Percentiles rank a stretch among this genome's conserved stretches.
phyloP scores from a whole-genome alignment of 441 rosid species.

The Mallotus repandus region DNA sequence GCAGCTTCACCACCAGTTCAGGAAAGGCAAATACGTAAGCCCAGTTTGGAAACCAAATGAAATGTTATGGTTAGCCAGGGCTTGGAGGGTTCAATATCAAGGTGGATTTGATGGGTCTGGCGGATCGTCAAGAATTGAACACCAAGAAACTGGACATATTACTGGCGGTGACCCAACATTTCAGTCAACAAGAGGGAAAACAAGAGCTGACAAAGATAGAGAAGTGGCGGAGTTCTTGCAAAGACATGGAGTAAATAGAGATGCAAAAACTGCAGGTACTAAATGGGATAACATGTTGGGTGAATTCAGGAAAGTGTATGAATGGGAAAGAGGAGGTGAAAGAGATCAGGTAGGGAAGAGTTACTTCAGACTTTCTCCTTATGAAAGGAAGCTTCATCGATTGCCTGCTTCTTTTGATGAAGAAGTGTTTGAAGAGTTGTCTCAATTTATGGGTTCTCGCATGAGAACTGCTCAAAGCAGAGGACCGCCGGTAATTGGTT shows the following conservation, averaged over 20 bases:
- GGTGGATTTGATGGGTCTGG: slow-evolving; percentile 41
- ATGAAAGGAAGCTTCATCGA: slow-evolving; percentile 73
- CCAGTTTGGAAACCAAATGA: slow-evolving; percentile 98
- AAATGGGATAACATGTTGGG: slow-evolving; percentile 99
- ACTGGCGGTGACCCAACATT: slow-evolving; percentile 25
- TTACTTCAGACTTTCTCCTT: slow-evolving; percentile 89
- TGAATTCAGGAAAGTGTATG: slow-evolving; percentile 88
- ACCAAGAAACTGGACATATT: slow-evolving; percentile 13
- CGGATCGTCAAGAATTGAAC: slow-evolving; percentile 33
- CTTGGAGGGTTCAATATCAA: slow-evolving; percentile 87
- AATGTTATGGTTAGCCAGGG: slow-evolving; percentile 95
- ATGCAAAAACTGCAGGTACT: slow-evolving; percentile 94
- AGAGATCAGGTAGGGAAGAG: slow-evolving; percentile 75
- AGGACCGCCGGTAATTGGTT: slow-evolving; percentile 23
- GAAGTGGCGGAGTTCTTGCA: slow-evolving; percentile 87
- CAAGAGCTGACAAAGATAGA: slow-evolving; percentile 89
- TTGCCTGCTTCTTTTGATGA: slow-evolving; percentile 97
- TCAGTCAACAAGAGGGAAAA: slow-evolving; percentile 62
- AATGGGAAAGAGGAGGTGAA: slow-evolving; percentile 88
- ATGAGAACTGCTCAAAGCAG: slow-evolving; percentile 57
- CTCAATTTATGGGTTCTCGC: slow-evolving; percentile 87
- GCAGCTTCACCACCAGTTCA: slow-evolving; percentile 58
- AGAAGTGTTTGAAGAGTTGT: slow-evolving; percentile 84
- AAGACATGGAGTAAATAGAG: slow-evolving; percentile 78
- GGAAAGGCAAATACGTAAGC: slow-evolving; percentile 93